Conservation (phyloP, 2,329 filamentous ascomycete species). For the Pseudogymnoascus sp. region DNA sequence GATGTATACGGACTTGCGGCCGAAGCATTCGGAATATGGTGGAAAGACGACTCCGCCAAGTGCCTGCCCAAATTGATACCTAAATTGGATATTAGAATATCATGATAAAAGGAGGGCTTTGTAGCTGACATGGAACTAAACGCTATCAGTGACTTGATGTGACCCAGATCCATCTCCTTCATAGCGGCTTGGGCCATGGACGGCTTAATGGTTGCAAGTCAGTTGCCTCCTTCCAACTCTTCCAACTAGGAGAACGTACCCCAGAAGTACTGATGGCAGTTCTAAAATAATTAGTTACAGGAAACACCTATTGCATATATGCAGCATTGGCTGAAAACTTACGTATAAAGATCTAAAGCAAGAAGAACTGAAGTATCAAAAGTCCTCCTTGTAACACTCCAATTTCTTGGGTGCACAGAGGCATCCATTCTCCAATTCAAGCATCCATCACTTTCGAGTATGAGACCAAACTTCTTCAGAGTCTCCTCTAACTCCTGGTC, state of each 20-base stretch:
- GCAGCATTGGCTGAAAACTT: not conserved
- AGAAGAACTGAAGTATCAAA: conserved; percentile 17
- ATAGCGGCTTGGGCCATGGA: conserved; percentile 17
- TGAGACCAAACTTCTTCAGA: not conserved
- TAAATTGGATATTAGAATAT: conserved; percentile 10
- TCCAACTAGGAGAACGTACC: conserved; percentile 5
- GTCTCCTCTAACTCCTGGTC: not conserved
- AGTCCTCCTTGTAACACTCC: conserved; percentile 15
- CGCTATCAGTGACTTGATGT: conserved; percentile 18
- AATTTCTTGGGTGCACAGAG: conserved; percentile 17
- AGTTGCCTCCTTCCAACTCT: not conserved
- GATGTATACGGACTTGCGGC: conserved; percentile 30
- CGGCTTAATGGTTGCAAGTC: conserved; percentile 12
- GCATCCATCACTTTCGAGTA: not conserved
- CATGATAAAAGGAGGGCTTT: not conserved
- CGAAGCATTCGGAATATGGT: conserved; percentile 32
- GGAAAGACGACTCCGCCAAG: conserved; percentile 33
- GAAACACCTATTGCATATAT: not conserved
- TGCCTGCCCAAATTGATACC: conserved; percentile 32
- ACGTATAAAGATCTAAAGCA: conserved; percentile 22
- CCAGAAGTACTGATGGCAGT: conserved; percentile 20
- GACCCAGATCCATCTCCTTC: conserved; percentile 15
- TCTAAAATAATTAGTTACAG: not conserved
- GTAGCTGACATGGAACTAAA: conserved; percentile 14
- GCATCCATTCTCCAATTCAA: conserved; percentile 3